Conservation (phyloP, 495 filamentous ascomycete genomes). For the Tetracladium setigerum region DNA sequence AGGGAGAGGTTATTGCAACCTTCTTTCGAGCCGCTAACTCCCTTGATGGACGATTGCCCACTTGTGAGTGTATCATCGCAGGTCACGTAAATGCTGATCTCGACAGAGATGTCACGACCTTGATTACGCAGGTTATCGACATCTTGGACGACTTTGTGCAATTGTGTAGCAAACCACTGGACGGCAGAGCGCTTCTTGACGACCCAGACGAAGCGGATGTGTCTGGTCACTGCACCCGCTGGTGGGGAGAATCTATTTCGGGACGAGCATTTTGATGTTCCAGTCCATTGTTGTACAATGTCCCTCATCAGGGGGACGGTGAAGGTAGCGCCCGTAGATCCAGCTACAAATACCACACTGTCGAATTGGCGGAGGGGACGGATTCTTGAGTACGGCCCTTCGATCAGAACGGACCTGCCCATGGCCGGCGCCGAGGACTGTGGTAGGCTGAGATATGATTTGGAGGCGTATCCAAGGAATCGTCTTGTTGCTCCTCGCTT, state of each 20-base stretch:
- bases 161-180: slow-evolving; percentile 42
- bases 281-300: slow-evolving; percentile 30
- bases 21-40: neutral
- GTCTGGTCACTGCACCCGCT: slow-evolving; percentile 38
- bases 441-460: slow-evolving; percentile 3
- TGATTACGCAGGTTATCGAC: slow-evolving; percentile 22
- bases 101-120: slow-evolving; percentile 33
- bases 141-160: slow-evolving; percentile 35
- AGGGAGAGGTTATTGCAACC: no score
- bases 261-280: neutral
- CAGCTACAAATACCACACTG: slow-evolving; percentile 48
- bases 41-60: slow-evolving; percentile 1
- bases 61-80: slow-evolving; percentile 41
- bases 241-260: neutral
- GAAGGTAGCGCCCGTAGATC: slow-evolving; percentile 50
- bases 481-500: slow-evolving; percentile 63
- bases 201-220: slow-evolving; percentile 57
- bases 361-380: slow-evolving; percentile 51
- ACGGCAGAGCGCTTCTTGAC: slow-evolving; percentile 48
- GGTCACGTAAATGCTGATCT: slow-evolving; percentile 53
- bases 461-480: slow-evolving; percentile 30
- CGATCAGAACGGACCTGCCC: slow-evolving; percentile 37
- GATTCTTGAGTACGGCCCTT: slow-evolving; percentile 47
- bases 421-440: neutral
- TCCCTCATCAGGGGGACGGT: slow-evolving; percentile 47